A percentile compares a stretch with the other conserved stretches of the same genome.
Conservation (phyloP, 2,329 filamentous ascomycete species). For the Cladosporium sp. region DNA sequence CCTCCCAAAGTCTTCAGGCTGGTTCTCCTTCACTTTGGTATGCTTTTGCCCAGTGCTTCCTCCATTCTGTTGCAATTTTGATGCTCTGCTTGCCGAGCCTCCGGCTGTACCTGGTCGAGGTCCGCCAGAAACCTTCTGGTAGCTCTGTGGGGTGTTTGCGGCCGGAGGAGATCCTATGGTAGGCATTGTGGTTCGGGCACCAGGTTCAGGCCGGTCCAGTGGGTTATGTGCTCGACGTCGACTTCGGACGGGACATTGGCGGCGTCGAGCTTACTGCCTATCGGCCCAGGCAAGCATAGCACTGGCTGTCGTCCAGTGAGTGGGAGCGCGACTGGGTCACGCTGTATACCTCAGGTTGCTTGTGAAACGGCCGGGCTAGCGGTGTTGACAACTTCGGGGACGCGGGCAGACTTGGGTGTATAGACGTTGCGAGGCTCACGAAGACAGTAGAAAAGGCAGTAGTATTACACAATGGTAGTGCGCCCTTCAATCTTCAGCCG, state of each 20-base stretch:
- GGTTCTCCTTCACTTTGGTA: neutral
- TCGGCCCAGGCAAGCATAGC: conserved; percentile 8
- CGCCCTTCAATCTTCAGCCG: conserved; percentile 7
- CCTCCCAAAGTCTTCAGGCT: neutral
- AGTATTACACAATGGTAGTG: neutral
- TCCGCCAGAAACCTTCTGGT: conserved; percentile 5
- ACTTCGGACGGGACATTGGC: conserved; percentile 7
- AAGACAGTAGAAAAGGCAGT: neutral
- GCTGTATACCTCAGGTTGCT: neutral
- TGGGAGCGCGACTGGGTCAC: neutral
- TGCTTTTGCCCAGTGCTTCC: neutral
- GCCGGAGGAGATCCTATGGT: conserved; percentile 3
- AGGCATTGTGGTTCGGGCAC: neutral
- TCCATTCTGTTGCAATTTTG: conserved; percentile 1
- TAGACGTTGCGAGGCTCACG: neutral
- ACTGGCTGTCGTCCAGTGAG: conserved; percentile 1
- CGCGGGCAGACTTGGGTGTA: neutral
- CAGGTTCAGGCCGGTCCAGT: neutral
- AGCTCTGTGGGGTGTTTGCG: neutral
- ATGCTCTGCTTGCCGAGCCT: neutral
- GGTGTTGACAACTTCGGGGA: neutral
- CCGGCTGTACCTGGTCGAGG: neutral
- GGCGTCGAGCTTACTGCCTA: conserved; percentile 7
- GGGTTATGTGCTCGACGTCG: conserved; percentile 6
- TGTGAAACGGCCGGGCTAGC: neutral